These are phyloP conservation scores for Ascochyta pisi DNA, from an alignment of 2,329 filamentous ascomycete species.

Conservation along the genomic window DNA sequence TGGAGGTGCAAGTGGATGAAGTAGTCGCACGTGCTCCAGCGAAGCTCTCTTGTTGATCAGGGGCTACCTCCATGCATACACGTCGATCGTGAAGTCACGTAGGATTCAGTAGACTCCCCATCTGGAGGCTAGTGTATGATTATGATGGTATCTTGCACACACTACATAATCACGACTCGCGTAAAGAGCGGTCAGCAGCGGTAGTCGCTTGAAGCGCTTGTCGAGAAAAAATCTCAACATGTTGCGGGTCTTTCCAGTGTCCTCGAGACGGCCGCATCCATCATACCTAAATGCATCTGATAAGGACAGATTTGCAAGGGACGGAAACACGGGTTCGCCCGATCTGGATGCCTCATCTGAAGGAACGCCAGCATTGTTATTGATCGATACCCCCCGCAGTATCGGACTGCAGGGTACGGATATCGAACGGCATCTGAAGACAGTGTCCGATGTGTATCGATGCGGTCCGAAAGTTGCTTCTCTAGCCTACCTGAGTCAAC, in stretches of 20 bases:
- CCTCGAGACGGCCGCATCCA: not conserved
- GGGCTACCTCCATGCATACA: not conserved
- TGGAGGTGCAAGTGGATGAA: not conserved
- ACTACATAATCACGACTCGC: not conserved
- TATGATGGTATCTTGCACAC: not conserved
- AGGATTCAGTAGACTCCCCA: not conserved
- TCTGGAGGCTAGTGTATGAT: not conserved
- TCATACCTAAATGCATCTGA: not conserved
- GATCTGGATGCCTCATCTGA: not conserved
- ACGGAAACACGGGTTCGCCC: not conserved
- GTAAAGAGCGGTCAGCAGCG: slow-evolving; percentile 15
- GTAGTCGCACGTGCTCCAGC: slow-evolving; percentile 5
- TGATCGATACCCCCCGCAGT: slow-evolving; percentile 7
- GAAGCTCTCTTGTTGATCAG: slow-evolving; percentile 27
- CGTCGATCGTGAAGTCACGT: slow-evolving; percentile 11
- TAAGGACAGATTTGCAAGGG: not conserved
- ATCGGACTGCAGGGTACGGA: slow-evolving; percentile 15
- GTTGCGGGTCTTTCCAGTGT: not conserved
- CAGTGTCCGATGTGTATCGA: slow-evolving; percentile 5
- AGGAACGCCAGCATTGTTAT: slow-evolving; percentile 2
- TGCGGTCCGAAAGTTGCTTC: not conserved
- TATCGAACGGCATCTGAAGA: slow-evolving; percentile 16
- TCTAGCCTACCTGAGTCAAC: not conserved
- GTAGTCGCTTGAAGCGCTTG: slow-evolving; percentile 4
- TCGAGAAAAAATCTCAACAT: not conserved